Evolutionary conservation across 2,329 filamentous ascomycete genomes (phyloP), one percentile per base, ranked within the genome.

Genomic region (Fusarium nelsonii): DNA sequence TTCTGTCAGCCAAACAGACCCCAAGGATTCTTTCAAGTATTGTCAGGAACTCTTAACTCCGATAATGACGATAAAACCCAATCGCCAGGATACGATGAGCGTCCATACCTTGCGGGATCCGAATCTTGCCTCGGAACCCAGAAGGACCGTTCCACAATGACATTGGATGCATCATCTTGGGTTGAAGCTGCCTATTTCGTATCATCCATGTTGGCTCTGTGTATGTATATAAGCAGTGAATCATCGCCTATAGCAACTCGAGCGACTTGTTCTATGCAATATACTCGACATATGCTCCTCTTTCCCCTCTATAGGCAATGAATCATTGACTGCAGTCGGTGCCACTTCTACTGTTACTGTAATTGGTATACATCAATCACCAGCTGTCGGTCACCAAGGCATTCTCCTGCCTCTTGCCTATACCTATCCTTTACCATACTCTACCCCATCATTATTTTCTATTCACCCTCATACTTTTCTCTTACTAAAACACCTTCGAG

Each of bases 141-240:
- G 58, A 58, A 63, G 58, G 58, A 49, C 10, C 60, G 12, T 58
- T 32, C 50, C 49, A 33, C n/a, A 40, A 41, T 14, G 30, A 2
- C 23, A 11, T 28, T n/a, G 8, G 6, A 30, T 51, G 28, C 8
- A 33, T 18, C 9, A 16, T 11, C 14, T 12, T 37, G 30, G 48
- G 49, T 57, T 15, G 23, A 36, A 34, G 37, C n/a, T 63, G 36
- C 23, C 48, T 39, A 33, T 10, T 30, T n/a, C 11, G 23, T 20
- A 5, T 7, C 12, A 11, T n/a, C 20, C 3, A 20, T 3, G 20
- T 20, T 20, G 20, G 16, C 37, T 30, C 12, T 45, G 28, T 30
- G 37, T 10, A 45, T 54, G 45, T 54, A 30, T n/a, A 20, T 20
- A 39, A 45, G 39, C 12, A 9, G 20, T 11, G 30, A 45, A 40